Conservation (phyloP, 352 stramenopile genomes). For the Phytophthora sp. region DNA sequence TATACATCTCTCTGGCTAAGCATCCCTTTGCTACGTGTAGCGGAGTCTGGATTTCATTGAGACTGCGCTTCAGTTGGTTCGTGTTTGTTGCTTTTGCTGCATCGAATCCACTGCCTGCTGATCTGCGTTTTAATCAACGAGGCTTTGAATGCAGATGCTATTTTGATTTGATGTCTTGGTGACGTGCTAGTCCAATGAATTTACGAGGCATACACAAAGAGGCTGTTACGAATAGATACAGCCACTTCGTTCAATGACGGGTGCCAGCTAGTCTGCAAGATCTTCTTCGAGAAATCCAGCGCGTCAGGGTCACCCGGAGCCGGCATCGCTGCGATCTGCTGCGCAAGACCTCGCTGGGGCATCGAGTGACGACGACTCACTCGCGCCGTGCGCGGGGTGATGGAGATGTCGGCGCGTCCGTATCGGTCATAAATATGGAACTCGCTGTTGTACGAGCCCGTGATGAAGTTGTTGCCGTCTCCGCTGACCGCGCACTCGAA, state of each 20-base stretch:
- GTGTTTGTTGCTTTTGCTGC: constrained; percentile 16
- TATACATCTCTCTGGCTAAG: not conserved
- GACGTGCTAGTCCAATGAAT: not conserved
- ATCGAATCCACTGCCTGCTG: constrained; percentile 6
- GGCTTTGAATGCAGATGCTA: constrained; percentile 8
- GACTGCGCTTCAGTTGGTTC: constrained; percentile 15
- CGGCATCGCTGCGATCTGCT: constrained; percentile 57
- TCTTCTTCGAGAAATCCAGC: constrained; percentile 86
- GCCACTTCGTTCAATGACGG: constrained; percentile 81
- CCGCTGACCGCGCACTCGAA: constrained; percentile 94
- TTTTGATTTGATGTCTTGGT: not conserved
- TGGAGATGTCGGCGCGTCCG: constrained; percentile 73
- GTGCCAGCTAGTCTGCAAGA: constrained; percentile 89
- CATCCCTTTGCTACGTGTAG: not conserved
- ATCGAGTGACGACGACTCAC: constrained; percentile 71
- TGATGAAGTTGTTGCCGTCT: constrained; percentile 93
- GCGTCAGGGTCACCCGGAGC: constrained; percentile 45
- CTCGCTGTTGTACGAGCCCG: constrained; percentile 95
- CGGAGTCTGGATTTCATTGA: constrained; percentile 4
- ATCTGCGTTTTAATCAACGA: constrained; percentile 16
- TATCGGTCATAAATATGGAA: constrained; percentile 93
- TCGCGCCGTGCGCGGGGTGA: constrained; percentile 51
- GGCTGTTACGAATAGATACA: constrained; percentile 81
- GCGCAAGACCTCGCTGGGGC: constrained; percentile 64
- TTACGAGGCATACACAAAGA: constrained; percentile 83